Evolutionary conservation across 805 yeast genomes (phyloP).

Genomic region (Sungouiella thailandica): DNA sequence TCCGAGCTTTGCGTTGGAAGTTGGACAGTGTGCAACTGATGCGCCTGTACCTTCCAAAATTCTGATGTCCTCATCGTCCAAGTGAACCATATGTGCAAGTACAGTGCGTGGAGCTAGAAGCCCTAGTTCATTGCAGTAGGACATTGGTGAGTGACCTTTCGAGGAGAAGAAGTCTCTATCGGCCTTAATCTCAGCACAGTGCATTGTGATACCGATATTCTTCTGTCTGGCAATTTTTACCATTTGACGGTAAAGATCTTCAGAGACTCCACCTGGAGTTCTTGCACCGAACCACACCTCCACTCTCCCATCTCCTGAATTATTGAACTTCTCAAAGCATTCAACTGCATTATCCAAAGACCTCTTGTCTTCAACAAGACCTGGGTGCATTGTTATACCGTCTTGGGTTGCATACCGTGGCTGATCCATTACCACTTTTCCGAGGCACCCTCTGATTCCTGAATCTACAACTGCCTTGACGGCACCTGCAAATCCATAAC

Average conservation of each 20-base stretch:
- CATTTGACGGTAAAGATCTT: slow-evolving; percentile 10
- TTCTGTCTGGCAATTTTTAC: slow-evolving; percentile 8
- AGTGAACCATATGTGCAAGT: slow-evolving; percentile 14
- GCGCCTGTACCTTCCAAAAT: slow-evolving; percentile 10
- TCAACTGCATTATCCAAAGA: slow-evolving; percentile 8
- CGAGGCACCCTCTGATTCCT: slow-evolving; percentile 13
- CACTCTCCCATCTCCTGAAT: slow-evolving; percentile 11
- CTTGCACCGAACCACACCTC: slow-evolving; percentile 14
- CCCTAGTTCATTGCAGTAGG: slow-evolving; percentile 11
- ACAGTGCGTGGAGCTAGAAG: slow-evolving; percentile 11
- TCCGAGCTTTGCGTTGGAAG: slow-evolving; percentile 17
- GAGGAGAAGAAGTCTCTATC: slow-evolving; percentile 12
- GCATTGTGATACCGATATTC: slow-evolving; percentile 12
- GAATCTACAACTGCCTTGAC: slow-evolving; percentile 13
- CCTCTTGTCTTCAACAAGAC: slow-evolving; percentile 10
- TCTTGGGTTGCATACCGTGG: slow-evolving; percentile 15
- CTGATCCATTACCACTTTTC: slow-evolving; percentile 14
- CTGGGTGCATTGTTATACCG: slow-evolving; percentile 11
- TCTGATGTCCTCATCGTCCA: slow-evolving; percentile 9
- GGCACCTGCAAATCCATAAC: slow-evolving; percentile 13
- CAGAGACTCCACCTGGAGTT: slow-evolving; percentile 13
- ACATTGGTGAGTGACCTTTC: slow-evolving; percentile 13
- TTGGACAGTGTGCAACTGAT: slow-evolving; percentile 15
- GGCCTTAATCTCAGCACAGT: slow-evolving; percentile 13
- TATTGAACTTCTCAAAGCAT: slow-evolving; percentile 8